Evolutionary conservation across 2,329 filamentous ascomycete species (phyloP).

Genomic region (Claviceps capensis): DNA sequence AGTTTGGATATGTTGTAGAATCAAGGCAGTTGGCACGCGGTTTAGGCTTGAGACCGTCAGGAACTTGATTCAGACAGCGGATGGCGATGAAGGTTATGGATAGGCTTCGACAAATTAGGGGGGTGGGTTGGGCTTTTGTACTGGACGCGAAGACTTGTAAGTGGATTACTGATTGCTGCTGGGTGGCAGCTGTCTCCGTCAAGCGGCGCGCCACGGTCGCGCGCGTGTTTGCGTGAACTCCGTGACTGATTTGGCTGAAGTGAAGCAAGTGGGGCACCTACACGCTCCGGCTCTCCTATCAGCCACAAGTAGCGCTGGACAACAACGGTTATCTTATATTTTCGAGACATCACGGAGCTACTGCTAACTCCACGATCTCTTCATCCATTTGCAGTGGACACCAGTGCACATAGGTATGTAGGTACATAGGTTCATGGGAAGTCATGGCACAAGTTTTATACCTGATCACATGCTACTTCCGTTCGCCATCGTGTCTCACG

Average conservation of each 20-base stretch:
- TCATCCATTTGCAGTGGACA: too few relatives aligned
- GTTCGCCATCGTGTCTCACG: not conserved
- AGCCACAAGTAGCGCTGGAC: not conserved
- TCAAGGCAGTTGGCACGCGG: constrained; percentile 4
- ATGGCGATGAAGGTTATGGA: constrained; percentile 31
- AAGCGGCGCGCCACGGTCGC: constrained; percentile 7
- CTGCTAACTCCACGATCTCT: too few relatives aligned
- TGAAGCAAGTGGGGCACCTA: not conserved
- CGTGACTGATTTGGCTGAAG: constrained; percentile 3
- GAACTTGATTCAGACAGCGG: constrained; percentile 20
- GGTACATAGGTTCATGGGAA: too few relatives aligned
- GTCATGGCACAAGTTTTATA: too few relatives aligned
- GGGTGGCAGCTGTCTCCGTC: constrained; percentile 9
- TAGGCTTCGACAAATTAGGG: constrained; percentile 32
- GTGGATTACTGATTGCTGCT: constrained; percentile 43
- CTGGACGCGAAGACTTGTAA: constrained; percentile 36
- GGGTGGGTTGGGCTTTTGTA: constrained; percentile 46
- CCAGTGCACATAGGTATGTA: too few relatives aligned
- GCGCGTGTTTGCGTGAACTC: constrained; percentile 7
- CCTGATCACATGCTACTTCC: too few relatives aligned
- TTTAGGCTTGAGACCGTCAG: constrained; percentile 6
- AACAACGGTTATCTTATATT: too few relatives aligned
- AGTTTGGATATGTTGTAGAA: constrained; percentile 1
- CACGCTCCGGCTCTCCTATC: too few relatives aligned
- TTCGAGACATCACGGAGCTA: too few relatives aligned